Base-by-base conservation (phyloP, 169 alveolate species). In the Toxoplasma gondii region DNA sequence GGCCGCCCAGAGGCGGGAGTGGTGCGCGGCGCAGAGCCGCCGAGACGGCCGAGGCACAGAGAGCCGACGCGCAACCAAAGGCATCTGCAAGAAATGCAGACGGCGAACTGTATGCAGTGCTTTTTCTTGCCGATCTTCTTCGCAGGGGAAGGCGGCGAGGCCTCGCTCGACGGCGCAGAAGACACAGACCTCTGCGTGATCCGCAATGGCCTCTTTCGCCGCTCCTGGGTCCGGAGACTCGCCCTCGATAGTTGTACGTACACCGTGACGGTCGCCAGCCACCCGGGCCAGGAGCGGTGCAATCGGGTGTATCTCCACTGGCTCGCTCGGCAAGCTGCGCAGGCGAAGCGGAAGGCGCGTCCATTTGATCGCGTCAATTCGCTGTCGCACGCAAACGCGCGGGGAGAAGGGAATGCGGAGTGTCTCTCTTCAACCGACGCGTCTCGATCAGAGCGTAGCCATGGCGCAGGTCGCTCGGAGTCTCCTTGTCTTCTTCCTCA, bases 261-360 rank as follows among this genome's bases (percentile, higher is more conserved):
- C 74, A 64, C 74, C 74, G 74, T 64, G n/a, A 64, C 74, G 24
- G 74, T 64, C 29, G 74, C 74, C 31, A 22, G 29, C 29, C 74
- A 64, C 74, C 74, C 74, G n/a, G 74, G 74, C n/a, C 74, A 64
- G 74, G 74, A 64, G 74, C 74, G 74, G 7, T 64, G 74, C 74
- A 64, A 31, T 27, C 74, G 74, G 34, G 74, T 27, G 74, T 64
- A 64, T 19, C 74, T 64, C 74, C n/a, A 64, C 74, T 27, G n/a
- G 34, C 74, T 64, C 31, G 9, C 31, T 27, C 34, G 34, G 74
- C 74, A 53, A 19, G 67, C 67, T 9, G 67, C 34, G 24, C 74
- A 22, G 31, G n/a, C 34, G 9, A 27, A 12, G 9, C 74, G 74
- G 29, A 16, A 64, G 74, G n/a, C 7, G 34, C 7, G 22, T 1